Evolutionary conservation across 2,329 filamentous ascomycete species (phyloP), one percentile per base, ranked within the genome.

Genomic region (Aurifilum marmelostoma): DNA sequence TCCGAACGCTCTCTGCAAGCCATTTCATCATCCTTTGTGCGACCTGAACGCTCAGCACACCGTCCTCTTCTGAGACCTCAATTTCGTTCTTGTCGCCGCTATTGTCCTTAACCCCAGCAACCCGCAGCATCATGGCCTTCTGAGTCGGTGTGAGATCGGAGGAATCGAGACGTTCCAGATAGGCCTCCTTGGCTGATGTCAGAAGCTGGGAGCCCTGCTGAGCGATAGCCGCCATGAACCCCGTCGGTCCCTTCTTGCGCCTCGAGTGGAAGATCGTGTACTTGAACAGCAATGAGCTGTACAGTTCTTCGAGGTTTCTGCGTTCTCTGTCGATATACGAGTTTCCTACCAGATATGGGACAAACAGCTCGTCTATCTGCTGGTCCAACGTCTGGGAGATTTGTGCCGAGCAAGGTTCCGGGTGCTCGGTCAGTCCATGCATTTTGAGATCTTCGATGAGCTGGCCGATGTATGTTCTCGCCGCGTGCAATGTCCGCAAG

Each of bases 21-120:
- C 96, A 99, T 77, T 93, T 97, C 70, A 99, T 87, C 94, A 99
- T 99, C 68, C 96, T 88, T 81, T 98, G 98, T n/a, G 94, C 93
- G 77, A 92, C 94, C n/a, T 89, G 84, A 5, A 97, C 84, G 73
- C 90, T 95, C 34, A 98, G 83, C 68, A 89, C 85, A 43, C 96
- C 96, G 75, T 99, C 95, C 76, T 95, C 90, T 70, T 98, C 96
- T 0, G 91, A 90, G 41, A 98, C 92, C 77, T 97, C 94, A 69
- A 97, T 93, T 65, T 97, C 94, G 73, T 92, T 91, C 78, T 93
- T 92, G 75, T 91, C 90, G 67, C 89, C 89, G 72, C 87, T 89
- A 71, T 90, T 90, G 63, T 92, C 88, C 72, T 94, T 90, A 64
- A 98, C 82, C 24, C 94, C 94, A 71, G 95, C 96, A 71, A 99